These are phyloP conservation scores for Paecilomyces fulvus DNA, from an alignment of 2,329 filamentous ascomycete species.

Conservation along the genomic window DNA sequence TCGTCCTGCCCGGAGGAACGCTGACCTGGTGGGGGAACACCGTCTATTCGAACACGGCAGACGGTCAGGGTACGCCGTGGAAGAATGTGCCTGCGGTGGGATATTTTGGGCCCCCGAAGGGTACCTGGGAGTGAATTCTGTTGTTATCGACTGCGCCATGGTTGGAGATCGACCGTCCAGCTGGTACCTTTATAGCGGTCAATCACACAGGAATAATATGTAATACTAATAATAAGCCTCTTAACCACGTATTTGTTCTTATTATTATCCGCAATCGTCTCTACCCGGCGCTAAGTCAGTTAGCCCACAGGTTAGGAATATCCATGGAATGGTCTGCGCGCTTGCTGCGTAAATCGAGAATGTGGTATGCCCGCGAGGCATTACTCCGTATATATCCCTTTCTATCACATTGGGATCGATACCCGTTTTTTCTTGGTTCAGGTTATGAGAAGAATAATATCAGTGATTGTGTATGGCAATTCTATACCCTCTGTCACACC, in stretches of 20 bases:
- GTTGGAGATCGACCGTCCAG: neutral
- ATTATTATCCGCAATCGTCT: neutral
- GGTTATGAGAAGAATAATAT: no score
- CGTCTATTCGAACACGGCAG: slow-evolving; percentile 29
- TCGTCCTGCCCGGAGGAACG: slow-evolving; percentile 31
- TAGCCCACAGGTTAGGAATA: neutral
- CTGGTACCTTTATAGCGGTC: neutral
- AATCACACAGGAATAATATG: neutral
- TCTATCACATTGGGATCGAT: no score
- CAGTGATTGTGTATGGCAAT: no score
- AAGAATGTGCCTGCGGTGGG: slow-evolving; percentile 4
- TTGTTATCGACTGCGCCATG: neutral
- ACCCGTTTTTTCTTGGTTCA: no score
- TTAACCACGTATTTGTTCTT: neutral
- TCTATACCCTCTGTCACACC: no score
- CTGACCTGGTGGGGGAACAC: slow-evolving; percentile 38
- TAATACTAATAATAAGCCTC: neutral
- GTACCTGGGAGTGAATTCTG: neutral
- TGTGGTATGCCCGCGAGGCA: neutral
- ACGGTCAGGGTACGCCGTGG: slow-evolving; percentile 31
- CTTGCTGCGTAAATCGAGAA: neutral
- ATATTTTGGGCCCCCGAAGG: neutral
- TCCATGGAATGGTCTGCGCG: neutral
- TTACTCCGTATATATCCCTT: no score
- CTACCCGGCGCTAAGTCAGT: neutral